Base-by-base conservation (phyloP, 1,139 yeast species). In the Meyerozyma elateridarum region DNA sequence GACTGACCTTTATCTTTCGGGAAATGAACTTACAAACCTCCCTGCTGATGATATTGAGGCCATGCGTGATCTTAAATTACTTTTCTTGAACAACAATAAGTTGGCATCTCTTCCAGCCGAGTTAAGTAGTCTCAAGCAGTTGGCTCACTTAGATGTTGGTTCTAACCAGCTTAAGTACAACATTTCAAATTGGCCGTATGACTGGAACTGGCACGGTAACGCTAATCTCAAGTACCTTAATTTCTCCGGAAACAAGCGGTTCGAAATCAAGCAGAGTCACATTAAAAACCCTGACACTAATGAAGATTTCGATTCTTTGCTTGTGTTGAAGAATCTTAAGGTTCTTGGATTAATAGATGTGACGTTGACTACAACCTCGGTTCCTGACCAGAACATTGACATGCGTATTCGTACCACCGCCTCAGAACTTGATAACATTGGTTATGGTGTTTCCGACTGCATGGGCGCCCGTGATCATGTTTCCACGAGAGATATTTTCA, bases 191-290 rank as follows among this genome's bases (percentile, higher is more conserved):
- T 85, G 89, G 76, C 94, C 94, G 6, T 89, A 87, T 52, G 98
- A 91, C 54, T 91, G 97, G 97, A 91, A 87, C 56, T 93, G 98
- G 98, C 82, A 84, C 48, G 80, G 79, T 67, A 93, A 91, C 51
- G 65, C 72, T 35, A 79, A 80, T 29, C 67, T 93, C 54, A 76
- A 70, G 45, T 88, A 84, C 48, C 71, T 93, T 52, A 91, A 89
- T 54, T 80, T 93, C 40, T 85, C 96, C 0, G 97, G 97, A 26
- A 93, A 93, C 52, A 82, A 84, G 50, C 71, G 96, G 41, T 77
- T 93, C 41, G 98, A 91, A 52, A 87, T 91, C 45, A 80, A 79
- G 49, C 81, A 77, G 36, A 70, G 72, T 39, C 80, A 74, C 39
- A 49, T 57, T 6, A 59, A 61, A 45, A 71, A 66, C 41, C 67